phyloP scores from a whole-genome alignment of 2,329 filamentous ascomycete species.

The Apiospora pterosperma region DNA sequence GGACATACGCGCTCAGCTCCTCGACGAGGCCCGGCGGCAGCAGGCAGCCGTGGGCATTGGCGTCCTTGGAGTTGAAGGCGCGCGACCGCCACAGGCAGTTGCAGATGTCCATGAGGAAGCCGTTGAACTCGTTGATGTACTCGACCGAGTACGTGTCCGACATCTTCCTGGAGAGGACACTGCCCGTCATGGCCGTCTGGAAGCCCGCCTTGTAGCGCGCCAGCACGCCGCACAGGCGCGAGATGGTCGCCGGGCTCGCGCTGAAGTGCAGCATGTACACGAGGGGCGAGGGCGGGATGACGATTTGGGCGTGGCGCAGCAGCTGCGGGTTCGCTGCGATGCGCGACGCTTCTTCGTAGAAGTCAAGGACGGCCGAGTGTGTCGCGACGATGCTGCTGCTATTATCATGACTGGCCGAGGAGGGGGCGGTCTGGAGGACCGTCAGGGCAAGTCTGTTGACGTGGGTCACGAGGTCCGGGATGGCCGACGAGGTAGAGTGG shows the following conservation, averaged over 20 bases:
- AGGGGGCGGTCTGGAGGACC: slow-evolving; percentile 46
- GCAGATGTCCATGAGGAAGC: slow-evolving; percentile 82
- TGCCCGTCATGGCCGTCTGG: slow-evolving; percentile 43
- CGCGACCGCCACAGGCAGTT: slow-evolving; percentile 78
- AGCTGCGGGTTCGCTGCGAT: slow-evolving; percentile 51
- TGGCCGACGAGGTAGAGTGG: slow-evolving; percentile 30
- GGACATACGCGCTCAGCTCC: slow-evolving; percentile 45
- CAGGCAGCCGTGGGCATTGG: slow-evolving; percentile 57
- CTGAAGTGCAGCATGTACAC: slow-evolving; percentile 71
- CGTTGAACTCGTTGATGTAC: slow-evolving; percentile 72
- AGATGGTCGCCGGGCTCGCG: slow-evolving; percentile 58
- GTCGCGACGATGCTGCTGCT: slow-evolving; percentile 39
- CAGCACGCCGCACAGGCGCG: slow-evolving; percentile 67
- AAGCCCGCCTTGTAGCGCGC: slow-evolving; percentile 72
- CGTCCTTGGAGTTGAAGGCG: slow-evolving; percentile 64
- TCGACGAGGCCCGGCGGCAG: slow-evolving; percentile 41
- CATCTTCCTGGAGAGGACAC: slow-evolving; percentile 11
- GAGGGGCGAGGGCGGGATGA: slow-evolving; percentile 63
- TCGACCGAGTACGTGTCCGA: slow-evolving; percentile 45
- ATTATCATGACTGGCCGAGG: neutral
- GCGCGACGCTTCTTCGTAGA: slow-evolving; percentile 61
- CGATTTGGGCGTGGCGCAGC: slow-evolving; percentile 57
- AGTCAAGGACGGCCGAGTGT: slow-evolving; percentile 61
- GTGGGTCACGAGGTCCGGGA: slow-evolving; percentile 43
- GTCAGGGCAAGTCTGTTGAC: slow-evolving; percentile 56